Conservation (phyloP, 768 basidiomycete species). For the Chalciporus chontae region DNA sequence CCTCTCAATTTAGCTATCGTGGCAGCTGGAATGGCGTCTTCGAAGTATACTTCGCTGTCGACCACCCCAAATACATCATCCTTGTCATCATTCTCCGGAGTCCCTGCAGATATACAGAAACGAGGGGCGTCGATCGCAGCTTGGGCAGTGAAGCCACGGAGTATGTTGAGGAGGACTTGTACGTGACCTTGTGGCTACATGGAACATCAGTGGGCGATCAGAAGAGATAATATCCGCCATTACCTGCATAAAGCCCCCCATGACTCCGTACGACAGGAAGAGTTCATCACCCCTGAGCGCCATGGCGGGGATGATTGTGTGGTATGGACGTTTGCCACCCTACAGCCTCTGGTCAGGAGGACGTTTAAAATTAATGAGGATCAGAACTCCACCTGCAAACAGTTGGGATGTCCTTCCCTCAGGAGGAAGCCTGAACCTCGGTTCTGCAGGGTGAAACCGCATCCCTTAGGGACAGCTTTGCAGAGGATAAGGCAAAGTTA, state of each 20-base stretch:
- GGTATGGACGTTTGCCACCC: constrained; percentile 86
- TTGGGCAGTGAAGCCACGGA: constrained; percentile 85
- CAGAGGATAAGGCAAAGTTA: constrained; percentile 3
- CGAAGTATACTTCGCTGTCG: constrained; percentile 85
- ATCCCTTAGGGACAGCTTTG: constrained; percentile 84
- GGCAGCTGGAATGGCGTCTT: constrained; percentile 69
- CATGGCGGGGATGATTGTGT: constrained; percentile 93
- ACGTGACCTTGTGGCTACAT: constrained; percentile 90
- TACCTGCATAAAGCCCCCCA: constrained; percentile 91
- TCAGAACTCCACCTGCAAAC: constrained; percentile 51
- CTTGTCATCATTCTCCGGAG: constrained; percentile 53
- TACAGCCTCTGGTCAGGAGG: constrained; percentile 20
- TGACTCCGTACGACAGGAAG: constrained; percentile 86
- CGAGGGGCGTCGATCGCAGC: constrained; percentile 91
- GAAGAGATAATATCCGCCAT: neutral
- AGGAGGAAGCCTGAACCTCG: constrained; percentile 84
- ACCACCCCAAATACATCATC: constrained; percentile 52
- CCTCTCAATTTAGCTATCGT: constrained; percentile 68
- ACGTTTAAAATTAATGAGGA: neutral
- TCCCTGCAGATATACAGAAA: constrained; percentile 91
- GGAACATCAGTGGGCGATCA: neutral
- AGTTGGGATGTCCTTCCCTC: constrained; percentile 80
- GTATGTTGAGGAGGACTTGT: constrained; percentile 87
- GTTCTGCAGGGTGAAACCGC: constrained; percentile 96
- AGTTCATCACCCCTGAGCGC: constrained; percentile 75